Evolutionary conservation across 208 protist genomes (phyloP).

Genomic region (Trypanosoma boissoni): DNA sequence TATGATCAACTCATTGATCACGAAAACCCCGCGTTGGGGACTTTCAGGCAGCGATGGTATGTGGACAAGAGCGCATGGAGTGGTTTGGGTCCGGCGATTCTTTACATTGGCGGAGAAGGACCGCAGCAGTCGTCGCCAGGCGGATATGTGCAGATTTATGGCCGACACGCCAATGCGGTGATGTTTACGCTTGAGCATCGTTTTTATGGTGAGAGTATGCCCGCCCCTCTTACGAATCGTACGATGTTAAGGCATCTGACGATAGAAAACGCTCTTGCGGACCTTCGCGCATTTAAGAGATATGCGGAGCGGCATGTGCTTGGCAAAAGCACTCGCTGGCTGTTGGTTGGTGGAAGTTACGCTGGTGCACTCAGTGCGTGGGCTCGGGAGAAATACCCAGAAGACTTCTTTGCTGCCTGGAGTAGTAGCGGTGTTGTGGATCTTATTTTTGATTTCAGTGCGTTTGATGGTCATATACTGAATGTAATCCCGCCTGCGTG

Average conservation of each 20-base stretch:
- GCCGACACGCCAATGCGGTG: slow-evolving; percentile 6
- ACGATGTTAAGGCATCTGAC: slow-evolving; percentile 27
- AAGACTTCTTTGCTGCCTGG: slow-evolving; percentile 39
- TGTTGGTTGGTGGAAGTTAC: slow-evolving; percentile 46
- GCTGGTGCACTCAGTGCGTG: slow-evolving; percentile 42
- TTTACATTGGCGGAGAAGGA: slow-evolving; percentile 39
- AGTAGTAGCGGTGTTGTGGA: slow-evolving; percentile 46
- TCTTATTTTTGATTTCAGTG: slow-evolving; percentile 40
- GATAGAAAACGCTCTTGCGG: slow-evolving; percentile 39
- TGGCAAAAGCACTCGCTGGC: slow-evolving; percentile 26
- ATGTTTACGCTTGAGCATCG: slow-evolving; percentile 54
- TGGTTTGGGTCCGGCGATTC: slow-evolving; percentile 15
- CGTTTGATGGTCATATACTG: slow-evolving; percentile 39
- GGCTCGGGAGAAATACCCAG: slow-evolving; percentile 31
- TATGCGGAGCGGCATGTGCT: slow-evolving; percentile 21
- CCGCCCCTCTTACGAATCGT: slow-evolving; percentile 28
- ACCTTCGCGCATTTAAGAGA: slow-evolving; percentile 33
- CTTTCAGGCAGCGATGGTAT: slow-evolving; percentile 44
- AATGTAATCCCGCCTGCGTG: slow-evolving; percentile 29
- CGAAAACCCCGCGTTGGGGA: slow-evolving; percentile 14
- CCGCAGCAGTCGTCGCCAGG: slow-evolving; percentile 17
- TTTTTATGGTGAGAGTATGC: slow-evolving; percentile 52
- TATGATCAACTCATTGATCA: slow-evolving; percentile 34
- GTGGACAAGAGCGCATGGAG: slow-evolving; percentile 24
- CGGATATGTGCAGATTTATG: slow-evolving; percentile 31